Evolutionary conservation across 2,329 filamentous ascomycete species (phyloP).

Genomic region (Xylaria sp.): DNA sequence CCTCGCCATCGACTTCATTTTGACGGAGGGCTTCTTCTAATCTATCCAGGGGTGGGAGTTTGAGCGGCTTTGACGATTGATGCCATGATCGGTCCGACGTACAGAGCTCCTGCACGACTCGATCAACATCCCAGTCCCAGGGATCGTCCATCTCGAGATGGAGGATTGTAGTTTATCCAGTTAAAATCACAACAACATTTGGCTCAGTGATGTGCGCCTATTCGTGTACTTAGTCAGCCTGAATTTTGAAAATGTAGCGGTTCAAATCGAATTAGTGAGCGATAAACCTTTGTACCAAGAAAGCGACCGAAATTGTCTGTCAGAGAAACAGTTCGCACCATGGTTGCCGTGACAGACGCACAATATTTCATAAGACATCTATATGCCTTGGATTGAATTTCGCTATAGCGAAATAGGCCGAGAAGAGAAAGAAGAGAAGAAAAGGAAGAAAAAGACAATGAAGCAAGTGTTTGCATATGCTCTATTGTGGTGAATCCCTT

Average conservation of each 20-base stretch:
- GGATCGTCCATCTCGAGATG: slow-evolving; percentile 65
- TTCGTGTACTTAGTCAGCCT: slow-evolving; percentile 12
- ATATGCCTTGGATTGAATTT: background rate
- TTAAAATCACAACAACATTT: slow-evolving; percentile 14
- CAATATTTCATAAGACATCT: background rate
- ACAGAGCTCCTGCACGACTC: slow-evolving; percentile 75
- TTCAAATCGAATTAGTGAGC: background rate
- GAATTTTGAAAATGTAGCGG: background rate
- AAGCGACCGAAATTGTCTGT: background rate
- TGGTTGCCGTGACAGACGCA: background rate
- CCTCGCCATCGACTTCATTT: slow-evolving; percentile 73
- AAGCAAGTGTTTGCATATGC: background rate
- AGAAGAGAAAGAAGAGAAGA: background rate
- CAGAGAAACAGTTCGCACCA: background rate
- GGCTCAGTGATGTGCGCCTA: slow-evolving; percentile 6
- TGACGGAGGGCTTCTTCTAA: slow-evolving; percentile 69
- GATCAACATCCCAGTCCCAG: slow-evolving; percentile 76
- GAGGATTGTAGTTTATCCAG: background rate
- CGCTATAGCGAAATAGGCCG: background rate
- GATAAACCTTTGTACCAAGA: background rate
- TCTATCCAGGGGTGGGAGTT: slow-evolving; percentile 61
- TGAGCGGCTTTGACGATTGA: slow-evolving; percentile 49
- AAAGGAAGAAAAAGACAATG: background rate
- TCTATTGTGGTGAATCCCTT: background rate
- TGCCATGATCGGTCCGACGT: slow-evolving; percentile 62